phyloP scores from a whole-genome alignment of 371 early-diverging fungal species.

The Mucor sp. region DNA sequence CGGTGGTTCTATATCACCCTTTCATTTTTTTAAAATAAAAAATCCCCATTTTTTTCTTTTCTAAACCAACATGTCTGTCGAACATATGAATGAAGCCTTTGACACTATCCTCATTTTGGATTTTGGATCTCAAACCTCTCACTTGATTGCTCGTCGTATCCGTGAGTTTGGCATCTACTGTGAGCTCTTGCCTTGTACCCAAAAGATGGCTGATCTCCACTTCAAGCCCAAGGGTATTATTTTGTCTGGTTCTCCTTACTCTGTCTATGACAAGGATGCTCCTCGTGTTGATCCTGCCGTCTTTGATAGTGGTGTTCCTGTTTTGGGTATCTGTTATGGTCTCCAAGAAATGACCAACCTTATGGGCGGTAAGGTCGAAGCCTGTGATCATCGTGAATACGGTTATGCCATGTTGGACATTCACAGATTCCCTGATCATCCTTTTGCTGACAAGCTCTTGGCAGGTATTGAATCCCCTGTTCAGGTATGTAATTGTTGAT shows the following conservation, averaged over 20 bases:
- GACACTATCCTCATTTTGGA: slow-evolving; percentile 98
- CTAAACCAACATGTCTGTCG: slow-evolving; percentile 20
- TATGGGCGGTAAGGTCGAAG: slow-evolving; percentile 85
- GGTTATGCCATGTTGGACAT: slow-evolving; percentile 87
- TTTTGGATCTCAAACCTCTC: slow-evolving; percentile 98
- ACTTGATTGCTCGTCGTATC: slow-evolving; percentile 95
- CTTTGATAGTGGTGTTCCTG: slow-evolving; percentile 87
- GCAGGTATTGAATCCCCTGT: slow-evolving; percentile 71
- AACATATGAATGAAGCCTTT: slow-evolving; percentile 74
- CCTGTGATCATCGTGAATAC: slow-evolving; percentile 93
- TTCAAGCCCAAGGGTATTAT: slow-evolving; percentile 97
- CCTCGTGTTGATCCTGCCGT: slow-evolving; percentile 94
- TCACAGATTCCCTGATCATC: slow-evolving; percentile 58
- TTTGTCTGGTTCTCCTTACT: slow-evolving; percentile 96
- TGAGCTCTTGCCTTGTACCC: slow-evolving; percentile 96
- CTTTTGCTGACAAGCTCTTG: slow-evolving; percentile 73
- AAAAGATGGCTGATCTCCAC: slow-evolving; percentile 87
- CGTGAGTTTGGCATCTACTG: slow-evolving; percentile 97
- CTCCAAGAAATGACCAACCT: slow-evolving; percentile 92
- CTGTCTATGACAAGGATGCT: slow-evolving; percentile 92
- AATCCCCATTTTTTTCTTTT: slow-evolving; percentile 1
- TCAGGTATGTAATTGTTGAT: slow-evolving; percentile 34
- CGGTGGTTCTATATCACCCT: slow-evolving; percentile 27
- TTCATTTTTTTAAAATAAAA: slow-evolving; percentile 11
- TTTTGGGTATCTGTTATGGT: slow-evolving; percentile 98